Percentiles rank a stretch among this genome's conserved stretches.
phyloP scores from a whole-genome alignment of 495 filamentous ascomycete species.

The Thozetella sp. region DNA sequence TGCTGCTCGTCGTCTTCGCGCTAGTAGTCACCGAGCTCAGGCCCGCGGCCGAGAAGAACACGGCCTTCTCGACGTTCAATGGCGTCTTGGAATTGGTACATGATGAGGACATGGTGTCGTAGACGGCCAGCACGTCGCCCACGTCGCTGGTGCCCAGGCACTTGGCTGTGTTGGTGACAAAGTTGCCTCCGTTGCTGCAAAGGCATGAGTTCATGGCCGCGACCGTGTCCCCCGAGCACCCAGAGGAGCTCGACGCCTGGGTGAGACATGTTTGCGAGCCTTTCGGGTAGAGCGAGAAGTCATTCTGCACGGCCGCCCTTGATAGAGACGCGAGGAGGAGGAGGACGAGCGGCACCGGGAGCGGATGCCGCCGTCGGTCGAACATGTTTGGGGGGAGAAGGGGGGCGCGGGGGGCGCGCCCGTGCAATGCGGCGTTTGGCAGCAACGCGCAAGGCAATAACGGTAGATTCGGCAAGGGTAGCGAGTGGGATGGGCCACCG shows the following conservation, averaged over 20 bases:
- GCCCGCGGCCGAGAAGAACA: conserved; percentile 35
- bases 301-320: conserved; percentile 21
- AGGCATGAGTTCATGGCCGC: conserved; percentile 40
- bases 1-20: neutral
- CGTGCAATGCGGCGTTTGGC: too few relatives aligned
- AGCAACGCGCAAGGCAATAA: too few relatives aligned
- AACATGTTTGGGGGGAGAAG: too few relatives aligned
- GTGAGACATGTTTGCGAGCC: conserved; percentile 37
- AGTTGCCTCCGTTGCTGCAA: conserved; percentile 42
- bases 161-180: conserved; percentile 38
- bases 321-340: conserved; percentile 28
- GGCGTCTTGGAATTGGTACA: conserved; percentile 29
- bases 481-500: neutral
- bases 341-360: conserved; percentile 22
- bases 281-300: conserved; percentile 44
- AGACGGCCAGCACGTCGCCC: conserved; percentile 30
- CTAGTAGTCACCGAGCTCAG: conserved; percentile 10
- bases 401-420: too few relatives aligned
- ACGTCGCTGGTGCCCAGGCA: conserved; percentile 35
- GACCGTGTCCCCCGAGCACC: conserved; percentile 29
- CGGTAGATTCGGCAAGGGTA: neutral
- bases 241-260: conserved; percentile 26
- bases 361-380: neutral
- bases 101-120: conserved; percentile 28
- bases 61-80: conserved; percentile 19